Evolutionary conservation across 768 basidiomycete genomes (phyloP).

Genomic region (Naematelia aurantialba): DNA sequence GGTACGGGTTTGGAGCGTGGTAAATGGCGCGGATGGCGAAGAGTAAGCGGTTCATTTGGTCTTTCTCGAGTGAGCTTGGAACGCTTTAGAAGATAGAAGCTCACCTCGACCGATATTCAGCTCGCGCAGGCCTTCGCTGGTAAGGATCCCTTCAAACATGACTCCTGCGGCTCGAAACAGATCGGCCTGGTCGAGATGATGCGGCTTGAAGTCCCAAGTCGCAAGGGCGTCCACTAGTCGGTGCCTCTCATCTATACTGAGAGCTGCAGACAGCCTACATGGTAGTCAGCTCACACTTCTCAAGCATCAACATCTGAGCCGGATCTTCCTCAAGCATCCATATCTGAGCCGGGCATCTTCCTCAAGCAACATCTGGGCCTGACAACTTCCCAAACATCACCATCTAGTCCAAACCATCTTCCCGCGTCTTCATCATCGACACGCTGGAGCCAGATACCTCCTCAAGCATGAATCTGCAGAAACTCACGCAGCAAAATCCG

Average conservation of each 20-base stretch:
- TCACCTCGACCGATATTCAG: conserved; percentile 48
- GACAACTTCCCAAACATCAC: no score
- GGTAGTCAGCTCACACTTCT: neutral
- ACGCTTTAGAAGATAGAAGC: conserved; percentile 43
- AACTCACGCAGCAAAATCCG: conserved; percentile 42
- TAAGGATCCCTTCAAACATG: conserved; percentile 79
- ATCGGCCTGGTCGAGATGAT: conserved; percentile 75
- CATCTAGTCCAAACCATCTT: no score
- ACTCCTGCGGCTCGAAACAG: conserved; percentile 74
- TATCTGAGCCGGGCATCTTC: no score
- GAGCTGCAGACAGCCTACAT: conserved; percentile 52
- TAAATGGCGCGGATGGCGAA: conserved; percentile 88
- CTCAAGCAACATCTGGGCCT: no score
- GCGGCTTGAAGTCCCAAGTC: conserved; percentile 87
- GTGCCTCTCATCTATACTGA: conserved; percentile 54
- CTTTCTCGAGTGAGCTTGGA: conserved; percentile 46
- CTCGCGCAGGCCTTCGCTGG: conserved; percentile 62
- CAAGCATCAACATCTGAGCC: no score
- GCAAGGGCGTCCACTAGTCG: conserved; percentile 67
- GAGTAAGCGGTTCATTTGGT: conserved; percentile 71
- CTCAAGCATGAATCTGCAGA: no score
- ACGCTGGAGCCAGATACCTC: neutral
- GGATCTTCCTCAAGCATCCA: no score
- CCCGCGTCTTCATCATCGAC: no score
- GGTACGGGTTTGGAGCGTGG: conserved; percentile 85